A percentile compares a stretch with the other conserved stretches of the same genome.
Conservation (phyloP, 352 stramenopile genomes). For the Phytopythium boreale region DNA sequence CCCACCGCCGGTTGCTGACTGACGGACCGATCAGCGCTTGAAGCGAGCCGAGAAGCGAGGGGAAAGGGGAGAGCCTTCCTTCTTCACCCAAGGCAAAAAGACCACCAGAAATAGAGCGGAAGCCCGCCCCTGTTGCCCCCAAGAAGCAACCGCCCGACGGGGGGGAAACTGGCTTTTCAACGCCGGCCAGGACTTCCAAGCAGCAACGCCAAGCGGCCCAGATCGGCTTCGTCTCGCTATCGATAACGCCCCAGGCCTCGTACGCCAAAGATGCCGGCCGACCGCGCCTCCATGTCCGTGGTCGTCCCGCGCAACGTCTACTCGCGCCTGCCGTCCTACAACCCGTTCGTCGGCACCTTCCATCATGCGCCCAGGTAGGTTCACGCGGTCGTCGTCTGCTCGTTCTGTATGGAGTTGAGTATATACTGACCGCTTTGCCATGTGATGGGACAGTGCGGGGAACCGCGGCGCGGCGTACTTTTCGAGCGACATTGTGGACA, state of each 20-base stretch:
- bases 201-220: not conserved
- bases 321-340: conserved; percentile 81
- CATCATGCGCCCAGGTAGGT: conserved; percentile 84
- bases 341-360: conserved; percentile 88
- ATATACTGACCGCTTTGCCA: not conserved
- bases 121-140: not conserved
- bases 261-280: conserved; percentile 2
- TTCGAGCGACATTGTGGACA: conserved; percentile 84
- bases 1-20: not conserved
- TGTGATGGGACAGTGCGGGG: conserved; percentile 43
- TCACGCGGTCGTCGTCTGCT: not conserved
- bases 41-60: not conserved
- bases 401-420: not conserved
- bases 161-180: not conserved
- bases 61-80: not conserved
- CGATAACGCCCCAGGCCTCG: not conserved
- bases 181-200: no score
- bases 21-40: not conserved
- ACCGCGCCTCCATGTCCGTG: conserved; percentile 14
- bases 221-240: not conserved
- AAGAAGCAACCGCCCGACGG: not conserved
- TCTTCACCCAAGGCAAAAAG: not conserved
- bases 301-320: conserved; percentile 68
- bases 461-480: conserved; percentile 88
- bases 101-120: conserved; percentile 8